A percentile compares a stretch with the other conserved stretches of the same genome.
phyloP scores from a whole-genome alignment of 345 rosid genomes.

The Litchi chinensis region DNA sequence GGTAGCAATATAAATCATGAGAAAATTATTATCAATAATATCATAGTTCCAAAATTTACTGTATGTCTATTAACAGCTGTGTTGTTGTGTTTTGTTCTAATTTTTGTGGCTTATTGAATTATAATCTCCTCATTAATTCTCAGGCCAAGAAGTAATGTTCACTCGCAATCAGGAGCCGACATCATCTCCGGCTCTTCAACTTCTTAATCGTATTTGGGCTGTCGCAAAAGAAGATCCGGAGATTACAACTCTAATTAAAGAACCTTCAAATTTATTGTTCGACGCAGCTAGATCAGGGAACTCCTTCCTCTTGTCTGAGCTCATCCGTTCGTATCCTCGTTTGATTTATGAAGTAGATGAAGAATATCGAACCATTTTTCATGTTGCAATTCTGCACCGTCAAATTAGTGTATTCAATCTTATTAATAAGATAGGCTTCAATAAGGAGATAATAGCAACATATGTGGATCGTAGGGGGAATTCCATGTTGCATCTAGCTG shows the following conservation, averaged over 20 bases:
- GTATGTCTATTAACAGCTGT: background rate
- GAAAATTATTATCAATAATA: no score
- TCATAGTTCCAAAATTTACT: no score
- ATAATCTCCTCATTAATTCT: background rate
- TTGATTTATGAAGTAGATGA: background rate
- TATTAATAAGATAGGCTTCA: background rate
- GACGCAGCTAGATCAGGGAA: background rate
- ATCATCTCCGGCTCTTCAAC: background rate
- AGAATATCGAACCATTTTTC: background rate
- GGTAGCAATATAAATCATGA: no score
- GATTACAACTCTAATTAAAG: background rate
- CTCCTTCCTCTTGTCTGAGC: background rate
- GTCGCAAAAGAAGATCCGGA: background rate
- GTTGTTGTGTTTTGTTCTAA: background rate
- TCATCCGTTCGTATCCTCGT: background rate
- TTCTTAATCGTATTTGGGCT: background rate
- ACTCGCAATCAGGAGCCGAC: background rate
- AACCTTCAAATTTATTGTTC: background rate
- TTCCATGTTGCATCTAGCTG: slow-evolving; percentile 8
- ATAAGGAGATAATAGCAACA: background rate
- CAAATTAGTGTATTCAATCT: background rate
- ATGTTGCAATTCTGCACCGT: background rate
- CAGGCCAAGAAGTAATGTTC: background rate
- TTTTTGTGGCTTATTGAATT: background rate
- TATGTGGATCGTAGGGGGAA: background rate